Evolutionary conservation across 2,329 filamentous ascomycete species (phyloP), one percentile per base, ranked within the genome.

Genomic region (Penicillium thymicola): DNA sequence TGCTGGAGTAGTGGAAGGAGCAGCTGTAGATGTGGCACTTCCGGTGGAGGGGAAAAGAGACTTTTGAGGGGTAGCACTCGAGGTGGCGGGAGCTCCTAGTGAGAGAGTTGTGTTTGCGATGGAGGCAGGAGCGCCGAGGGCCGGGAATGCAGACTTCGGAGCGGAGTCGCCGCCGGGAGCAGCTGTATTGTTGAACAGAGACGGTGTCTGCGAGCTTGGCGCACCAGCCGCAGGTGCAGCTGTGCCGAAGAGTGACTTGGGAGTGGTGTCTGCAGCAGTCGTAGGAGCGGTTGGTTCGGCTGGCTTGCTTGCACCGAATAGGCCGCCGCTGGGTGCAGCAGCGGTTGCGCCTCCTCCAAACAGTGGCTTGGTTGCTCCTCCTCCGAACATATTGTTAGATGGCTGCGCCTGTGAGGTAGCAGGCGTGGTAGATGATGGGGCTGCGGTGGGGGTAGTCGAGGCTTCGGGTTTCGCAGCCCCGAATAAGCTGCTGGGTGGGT

Each of bases 31-130:
- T 46, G 72, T 64, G 32, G 70, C 52, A 21, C 63, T 65, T 9
- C 70, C 70, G 25, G 70, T 49, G 42, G 51, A 30, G 27, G 68
- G 65, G 58, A 75, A 75, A n/a, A 68, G 52, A 41, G 71, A 60
- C 53, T 73, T 73, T 59, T 72, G 69, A 14, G 71, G 69, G 36
- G 71, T 70, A 27, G 70, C 63, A 28, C 67, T 63, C 32, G 72
- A 69, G 38, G 70, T 55, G 21, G 66, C 59, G 18, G 67, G 57
- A 16, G 67, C 62, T 45, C 65, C 63, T 40, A 67, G 60, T 18
- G 68, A 59, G 27, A 59, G 57, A 34, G 64, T 45, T 23, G 58
- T 38, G 25, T 46, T 61, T 27, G 63, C 55, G 18, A 61, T 58
- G 14, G 64, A 36, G 9, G 60, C 44, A 37, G 59, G 38, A 50